phyloP scores from a whole-genome alignment of 306 rosid species.

The Glycine latifolia region DNA sequence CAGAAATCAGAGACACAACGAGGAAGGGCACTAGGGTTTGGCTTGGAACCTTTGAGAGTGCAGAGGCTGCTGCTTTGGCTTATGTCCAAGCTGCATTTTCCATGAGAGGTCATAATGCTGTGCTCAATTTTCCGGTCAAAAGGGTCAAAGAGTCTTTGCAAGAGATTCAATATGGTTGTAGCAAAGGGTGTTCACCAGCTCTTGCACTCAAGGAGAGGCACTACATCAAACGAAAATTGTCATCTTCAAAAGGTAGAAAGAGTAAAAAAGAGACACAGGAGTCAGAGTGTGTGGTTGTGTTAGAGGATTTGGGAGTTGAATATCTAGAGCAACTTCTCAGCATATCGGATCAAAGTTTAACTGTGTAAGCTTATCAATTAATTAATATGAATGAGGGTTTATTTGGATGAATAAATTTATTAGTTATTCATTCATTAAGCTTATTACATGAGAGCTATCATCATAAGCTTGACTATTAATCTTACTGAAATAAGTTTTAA shows the following conservation, averaged over 20 bases:
- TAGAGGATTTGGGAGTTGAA: conserved; percentile 68
- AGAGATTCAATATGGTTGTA: conserved; percentile 27
- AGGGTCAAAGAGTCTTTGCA: conserved; percentile 48
- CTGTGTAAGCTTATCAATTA: not conserved
- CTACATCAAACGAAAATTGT: conserved; percentile 11
- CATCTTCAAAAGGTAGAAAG: conserved; percentile 23
- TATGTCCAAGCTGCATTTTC: conserved; percentile 87
- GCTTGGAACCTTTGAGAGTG: conserved; percentile 84
- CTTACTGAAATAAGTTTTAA: too few species aligned
- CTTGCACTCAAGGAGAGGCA: conserved; percentile 59
- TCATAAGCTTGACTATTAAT: too few species aligned
- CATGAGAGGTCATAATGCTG: conserved; percentile 66
- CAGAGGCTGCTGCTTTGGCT: conserved; percentile 81
- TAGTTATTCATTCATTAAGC: too few species aligned
- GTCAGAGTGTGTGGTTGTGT: conserved; percentile 41
- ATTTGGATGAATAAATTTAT: not conserved
- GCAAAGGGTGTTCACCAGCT: conserved; percentile 61
- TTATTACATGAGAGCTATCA: too few species aligned
- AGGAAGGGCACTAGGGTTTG: conserved; percentile 74
- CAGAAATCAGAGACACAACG: conserved; percentile 82
- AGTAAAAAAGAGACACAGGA: conserved; percentile 10
- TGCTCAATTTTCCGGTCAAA: conserved; percentile 62
- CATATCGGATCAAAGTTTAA: conserved; percentile 37
- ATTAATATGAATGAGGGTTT: not conserved
- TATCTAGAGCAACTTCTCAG: conserved; percentile 67